Base-by-base conservation (phyloP, 1,139 yeast species). In the Pneumocystis murina region DNA sequence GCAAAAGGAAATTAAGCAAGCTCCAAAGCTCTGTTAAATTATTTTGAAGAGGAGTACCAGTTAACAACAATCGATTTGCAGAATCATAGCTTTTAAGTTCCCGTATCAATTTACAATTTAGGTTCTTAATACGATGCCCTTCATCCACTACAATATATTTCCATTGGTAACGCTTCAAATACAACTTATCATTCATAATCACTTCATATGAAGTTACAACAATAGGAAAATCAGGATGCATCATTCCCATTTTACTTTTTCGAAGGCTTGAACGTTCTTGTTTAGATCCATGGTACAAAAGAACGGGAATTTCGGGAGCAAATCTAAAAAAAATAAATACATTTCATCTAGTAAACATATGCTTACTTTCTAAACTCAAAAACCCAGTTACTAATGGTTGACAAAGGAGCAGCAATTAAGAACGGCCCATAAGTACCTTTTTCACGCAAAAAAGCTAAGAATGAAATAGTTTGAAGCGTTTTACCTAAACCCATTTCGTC, bases 401-500 rank as follows among this genome's bases (percentile, higher is more conserved):
- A 87, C 40, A 92, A 75, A 0, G 98, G 98, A 0, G 90, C 94
- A 38, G 90, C 89, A 60, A 92, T 80, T 59, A 92, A 75, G 71
- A 88, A 91, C 0, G 97, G 96, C 0, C 97, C 97, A 33, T 75
- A 74, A 1, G 89, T 82, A 2, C 87, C 91, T 71, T 88, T 83
- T 69, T 89, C 96, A 59, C 86, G 81, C 59, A 92, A 77, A 71
- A 86, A 88, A 12, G 89, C 82, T 16, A 91, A 71, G 67, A 91
- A 79, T 0, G 95, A 80, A 64, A 92, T 87, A 60, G 94, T 86
- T 72, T 91, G 96, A 14, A 91, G 75, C 0, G 97, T 92, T 72
- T 91, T 91, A n/a, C 98, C 97, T 58, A 90, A 77, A 0, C 97
- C 97, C 97, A 91, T 92, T 91, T 64, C 97, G 74, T 92, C 97